phyloP scores from a whole-genome alignment of 768 basidiomycete genomes.

The Suillus subluteus region DNA sequence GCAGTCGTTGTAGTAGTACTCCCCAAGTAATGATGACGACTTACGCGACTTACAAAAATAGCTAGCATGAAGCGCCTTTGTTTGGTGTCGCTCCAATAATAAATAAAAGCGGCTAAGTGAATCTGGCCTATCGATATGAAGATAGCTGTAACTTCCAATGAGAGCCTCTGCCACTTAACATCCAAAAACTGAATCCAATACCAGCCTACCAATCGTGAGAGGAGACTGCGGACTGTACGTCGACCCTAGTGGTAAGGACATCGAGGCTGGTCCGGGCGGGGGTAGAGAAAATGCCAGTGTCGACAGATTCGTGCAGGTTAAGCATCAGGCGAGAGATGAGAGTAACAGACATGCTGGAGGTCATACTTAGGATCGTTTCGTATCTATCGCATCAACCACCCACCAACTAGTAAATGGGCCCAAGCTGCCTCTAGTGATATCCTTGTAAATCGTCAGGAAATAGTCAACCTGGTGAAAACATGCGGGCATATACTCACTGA shows the following conservation, averaged over 20 bases:
- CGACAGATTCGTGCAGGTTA: constrained; percentile 50
- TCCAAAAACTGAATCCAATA: neutral
- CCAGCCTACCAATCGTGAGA: neutral
- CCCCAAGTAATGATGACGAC: too few relatives aligned
- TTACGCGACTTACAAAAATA: too few relatives aligned
- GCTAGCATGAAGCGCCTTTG: too few relatives aligned
- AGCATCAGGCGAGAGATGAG: constrained; percentile 62
- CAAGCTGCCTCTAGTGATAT: constrained; percentile 41
- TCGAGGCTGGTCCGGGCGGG: neutral
- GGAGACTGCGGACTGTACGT: neutral
- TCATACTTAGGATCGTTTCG: neutral
- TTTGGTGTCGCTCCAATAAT: too few relatives aligned
- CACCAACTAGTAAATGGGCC: constrained; percentile 55
- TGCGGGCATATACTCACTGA: neutral
- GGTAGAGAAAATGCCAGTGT: constrained; percentile 13
- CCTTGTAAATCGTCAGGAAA: neutral
- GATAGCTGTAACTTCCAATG: neutral
- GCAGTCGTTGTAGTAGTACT: too few relatives aligned
- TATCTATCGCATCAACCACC: constrained; percentile 14
- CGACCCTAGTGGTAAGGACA: neutral
- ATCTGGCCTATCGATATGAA: too few relatives aligned
- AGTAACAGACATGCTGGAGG: constrained; percentile 47
- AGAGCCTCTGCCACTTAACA: neutral
- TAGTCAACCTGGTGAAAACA: neutral
- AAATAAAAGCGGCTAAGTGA: too few relatives aligned